A percentile compares a stretch with the other conserved stretches of the same genome.
phyloP scores from a whole-genome alignment of 78 protist genomes.

The Neovahlkampfia damariscottae region DNA sequence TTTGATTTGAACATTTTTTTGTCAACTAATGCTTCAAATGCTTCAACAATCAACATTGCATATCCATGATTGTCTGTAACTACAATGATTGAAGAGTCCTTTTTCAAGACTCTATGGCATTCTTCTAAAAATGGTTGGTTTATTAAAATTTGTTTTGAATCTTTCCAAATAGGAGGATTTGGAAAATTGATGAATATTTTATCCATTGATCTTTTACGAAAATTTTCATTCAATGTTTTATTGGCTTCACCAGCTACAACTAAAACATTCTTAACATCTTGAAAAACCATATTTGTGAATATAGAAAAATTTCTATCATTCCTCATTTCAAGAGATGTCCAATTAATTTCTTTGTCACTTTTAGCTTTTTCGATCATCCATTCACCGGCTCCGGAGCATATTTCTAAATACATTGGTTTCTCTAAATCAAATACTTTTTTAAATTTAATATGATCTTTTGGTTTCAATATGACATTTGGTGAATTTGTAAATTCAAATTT shows the following conservation, averaged over 20 bases:
- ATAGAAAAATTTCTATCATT: conserved; percentile 51
- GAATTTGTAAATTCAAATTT: not conserved
- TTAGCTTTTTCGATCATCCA: conserved; percentile 44
- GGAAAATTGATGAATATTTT: conserved; percentile 54
- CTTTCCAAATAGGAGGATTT: conserved; percentile 55
- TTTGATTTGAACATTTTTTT: conserved; percentile 41
- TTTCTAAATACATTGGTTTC: conserved; percentile 23
- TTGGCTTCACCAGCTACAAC: conserved; percentile 46
- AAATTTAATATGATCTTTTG: not conserved
- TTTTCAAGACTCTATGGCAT: conserved; percentile 35
- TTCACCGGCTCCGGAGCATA: conserved; percentile 58
- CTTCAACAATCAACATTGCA: conserved; percentile 16
- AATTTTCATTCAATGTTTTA: not conserved
- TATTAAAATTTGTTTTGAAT: conserved; percentile 29
- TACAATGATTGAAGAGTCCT: conserved; percentile 32
- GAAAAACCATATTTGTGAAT: conserved; percentile 29
- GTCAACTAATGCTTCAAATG: not conserved
- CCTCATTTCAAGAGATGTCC: conserved; percentile 50
- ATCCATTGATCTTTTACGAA: conserved; percentile 16
- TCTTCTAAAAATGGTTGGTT: conserved; percentile 24
- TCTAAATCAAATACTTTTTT: not conserved
- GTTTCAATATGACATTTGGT: not conserved
- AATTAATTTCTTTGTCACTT: conserved; percentile 31
- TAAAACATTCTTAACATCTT: conserved; percentile 34
- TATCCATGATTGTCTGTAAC: conserved; percentile 47